These are phyloP conservation scores for Papiliotrema flavescens DNA, from an alignment of 1,284 basidiomycete genomes.

Conservation along the genomic window DNA sequence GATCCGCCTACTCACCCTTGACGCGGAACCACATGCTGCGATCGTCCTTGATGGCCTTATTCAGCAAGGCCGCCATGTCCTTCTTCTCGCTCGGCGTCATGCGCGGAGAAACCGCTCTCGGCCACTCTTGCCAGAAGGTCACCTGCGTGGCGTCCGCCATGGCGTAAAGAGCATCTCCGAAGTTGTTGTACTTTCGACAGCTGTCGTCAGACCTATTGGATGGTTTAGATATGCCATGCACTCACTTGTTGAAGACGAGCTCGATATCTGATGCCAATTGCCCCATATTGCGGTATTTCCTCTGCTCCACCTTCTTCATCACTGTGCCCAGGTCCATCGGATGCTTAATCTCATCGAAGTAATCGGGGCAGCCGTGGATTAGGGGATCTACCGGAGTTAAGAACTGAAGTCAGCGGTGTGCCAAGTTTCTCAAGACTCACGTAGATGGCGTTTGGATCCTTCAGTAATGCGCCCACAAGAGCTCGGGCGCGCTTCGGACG, in stretches of 20 bases:
- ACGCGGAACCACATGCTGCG: constrained; percentile 76
- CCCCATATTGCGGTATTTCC: constrained; percentile 71
- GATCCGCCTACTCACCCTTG: constrained; percentile 52
- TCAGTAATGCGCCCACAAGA: constrained; percentile 63
- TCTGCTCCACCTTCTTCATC: constrained; percentile 61
- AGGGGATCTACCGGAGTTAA: constrained; percentile 79
- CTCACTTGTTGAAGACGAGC: constrained; percentile 75
- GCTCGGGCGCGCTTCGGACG: constrained; percentile 77
- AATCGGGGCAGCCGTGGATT: constrained; percentile 80
- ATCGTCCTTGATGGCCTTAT: constrained; percentile 65
- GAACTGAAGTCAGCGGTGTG: constrained; percentile 53
- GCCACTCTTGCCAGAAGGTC: constrained; percentile 81
- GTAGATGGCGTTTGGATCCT: constrained; percentile 67
- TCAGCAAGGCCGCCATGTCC: constrained; percentile 68
- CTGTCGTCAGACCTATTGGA: constrained; percentile 11
- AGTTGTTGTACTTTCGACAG: constrained; percentile 82
- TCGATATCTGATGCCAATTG: constrained; percentile 77
- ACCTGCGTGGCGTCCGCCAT: constrained; percentile 69
- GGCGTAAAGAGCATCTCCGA: constrained; percentile 58
- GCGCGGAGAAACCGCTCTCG: constrained; percentile 68
- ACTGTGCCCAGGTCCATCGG: constrained; percentile 97
- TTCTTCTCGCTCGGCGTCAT: constrained; percentile 78
- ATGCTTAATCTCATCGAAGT: constrained; percentile 84
- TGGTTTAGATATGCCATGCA: constrained; percentile 5
- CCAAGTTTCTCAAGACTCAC: constrained; percentile 13